A percentile compares a stretch with the other conserved stretches of the same genome.
Evolutionary conservation across 106 monocot genomes (phyloP).

Genomic region (Phalaenopsis aphrodite): DNA sequence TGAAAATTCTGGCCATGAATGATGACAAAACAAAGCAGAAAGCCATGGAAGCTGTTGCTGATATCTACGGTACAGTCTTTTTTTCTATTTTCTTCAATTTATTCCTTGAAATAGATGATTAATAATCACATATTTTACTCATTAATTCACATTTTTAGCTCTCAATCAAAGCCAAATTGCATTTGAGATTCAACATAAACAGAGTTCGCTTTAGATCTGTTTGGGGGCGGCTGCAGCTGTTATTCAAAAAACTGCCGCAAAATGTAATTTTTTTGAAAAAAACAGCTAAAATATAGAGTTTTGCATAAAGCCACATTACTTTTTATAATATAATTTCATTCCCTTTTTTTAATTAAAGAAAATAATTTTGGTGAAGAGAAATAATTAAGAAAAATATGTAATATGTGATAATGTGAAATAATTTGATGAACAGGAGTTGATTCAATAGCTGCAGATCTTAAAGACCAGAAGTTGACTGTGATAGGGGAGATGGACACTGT

Average conservation of each 20-base stretch:
- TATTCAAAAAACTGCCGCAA: too few relatives aligned
- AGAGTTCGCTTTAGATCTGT: too few relatives aligned
- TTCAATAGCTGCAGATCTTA: constrained; percentile 67
- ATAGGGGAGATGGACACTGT: constrained; percentile 71
- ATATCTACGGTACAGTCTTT: constrained; percentile 33
- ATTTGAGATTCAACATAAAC: too few relatives aligned
- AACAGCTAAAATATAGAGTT: too few relatives aligned
- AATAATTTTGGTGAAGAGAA: too few relatives aligned
- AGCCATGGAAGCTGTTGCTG: constrained; percentile 58
- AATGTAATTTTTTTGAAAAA: too few relatives aligned
- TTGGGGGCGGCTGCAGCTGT: too few relatives aligned
- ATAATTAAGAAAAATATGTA: too few relatives aligned
- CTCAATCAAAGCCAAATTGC: not conserved
- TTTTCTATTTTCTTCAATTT: not conserved
- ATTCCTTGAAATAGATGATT: not conserved
- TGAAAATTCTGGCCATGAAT: constrained; percentile 45
- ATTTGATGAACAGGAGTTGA: constrained; percentile 43
- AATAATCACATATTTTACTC: not conserved
- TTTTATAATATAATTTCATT: too few relatives aligned
- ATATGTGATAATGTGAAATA: too few relatives aligned
- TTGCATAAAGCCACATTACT: too few relatives aligned
- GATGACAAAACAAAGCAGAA: constrained; percentile 56
- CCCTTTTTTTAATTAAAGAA: too few relatives aligned
- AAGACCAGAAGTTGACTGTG: constrained; percentile 82
- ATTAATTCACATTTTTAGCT: not conserved